Conservation (phyloP, 2,329 filamentous ascomycete genomes). For the Fusarium sublunatum region DNA sequence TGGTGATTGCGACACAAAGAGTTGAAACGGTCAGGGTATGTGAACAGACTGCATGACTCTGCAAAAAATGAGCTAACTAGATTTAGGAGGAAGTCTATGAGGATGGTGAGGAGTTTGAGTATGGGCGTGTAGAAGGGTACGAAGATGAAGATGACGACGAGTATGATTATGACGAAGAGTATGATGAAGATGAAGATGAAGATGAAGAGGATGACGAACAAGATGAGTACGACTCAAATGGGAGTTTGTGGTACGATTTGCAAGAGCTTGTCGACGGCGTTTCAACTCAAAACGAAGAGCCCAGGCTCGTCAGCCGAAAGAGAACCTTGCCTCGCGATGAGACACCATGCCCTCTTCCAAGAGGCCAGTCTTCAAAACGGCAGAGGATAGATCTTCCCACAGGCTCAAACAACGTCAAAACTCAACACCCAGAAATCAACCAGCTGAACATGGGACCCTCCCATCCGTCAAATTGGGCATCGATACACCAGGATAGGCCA, state of each 20-base stretch:
- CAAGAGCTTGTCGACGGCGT: constrained; percentile 13
- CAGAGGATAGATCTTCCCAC: constrained; percentile 18
- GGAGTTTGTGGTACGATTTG: constrained; percentile 19
- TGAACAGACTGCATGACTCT: neutral
- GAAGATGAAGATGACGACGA: neutral
- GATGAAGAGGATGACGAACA: constrained; percentile 15
- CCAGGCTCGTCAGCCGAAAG: constrained; percentile 14
- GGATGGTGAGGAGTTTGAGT: constrained; percentile 14
- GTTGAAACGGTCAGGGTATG: constrained; percentile 31
- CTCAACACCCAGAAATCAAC: constrained; percentile 1
- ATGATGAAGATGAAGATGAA: neutral
- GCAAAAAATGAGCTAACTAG: constrained; percentile 13
- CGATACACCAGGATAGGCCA: neutral
- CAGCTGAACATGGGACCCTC: neutral
- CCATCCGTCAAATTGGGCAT: constrained; percentile 18
- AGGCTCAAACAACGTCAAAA: neutral
- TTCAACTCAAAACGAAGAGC: constrained; percentile 20
- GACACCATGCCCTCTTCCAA: constrained; percentile 8
- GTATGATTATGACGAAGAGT: neutral
- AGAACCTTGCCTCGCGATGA: constrained; percentile 29
- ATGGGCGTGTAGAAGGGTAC: too few species aligned
- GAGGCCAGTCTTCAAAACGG: constrained; percentile 27
- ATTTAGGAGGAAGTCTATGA: constrained; percentile 37
- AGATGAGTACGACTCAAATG: constrained; percentile 5
- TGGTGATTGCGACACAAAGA: constrained; percentile 15